Evolutionary conservation across 2,329 filamentous ascomycete species (phyloP), one percentile per base, ranked within the genome.

Genomic region (Geosmithia putterillii): DNA sequence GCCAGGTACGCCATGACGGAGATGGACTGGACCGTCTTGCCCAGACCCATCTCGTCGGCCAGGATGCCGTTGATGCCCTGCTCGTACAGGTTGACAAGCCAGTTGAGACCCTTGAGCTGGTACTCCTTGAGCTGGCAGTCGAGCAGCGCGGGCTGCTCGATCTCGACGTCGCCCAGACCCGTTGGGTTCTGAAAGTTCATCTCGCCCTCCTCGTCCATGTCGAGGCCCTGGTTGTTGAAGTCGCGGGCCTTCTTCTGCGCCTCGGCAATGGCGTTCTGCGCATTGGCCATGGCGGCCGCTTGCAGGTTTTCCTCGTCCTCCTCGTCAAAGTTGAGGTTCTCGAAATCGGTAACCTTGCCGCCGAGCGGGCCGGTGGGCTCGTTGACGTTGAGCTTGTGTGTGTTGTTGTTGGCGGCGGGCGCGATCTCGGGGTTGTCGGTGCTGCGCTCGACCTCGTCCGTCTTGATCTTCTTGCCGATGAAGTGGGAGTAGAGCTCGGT

Each of bases 141-240:
- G 56, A 98, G 77, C 65, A 96, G 79, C 64, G 88, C 94, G 8
- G 92, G 92, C 60, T 98, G 92, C 49, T 89, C 82, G 45, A 98
- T 87, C 56, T 95, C 86, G 51, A 95, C 87, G 54, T 92, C 89
- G 54, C 90, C 90, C 54, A 98, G 74, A 56, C 90, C 92, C 4
- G 89, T 92, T 0, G 92, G 92, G 59, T 98, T 96, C 66, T 98
- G 92, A 71, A 98, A 98, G 67, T 98, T 98, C 84, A 98, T 86
- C 66, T 98, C 92, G 53, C 89, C 90, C 55, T 95, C 89, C 46
- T 95, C 88, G 51, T 92, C 84, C 61, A 84, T 79, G 45, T 77
- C 78, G 7, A 62, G 54, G 56, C 80, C 76, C 42, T 78, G 70
- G 47, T 87, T 81, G 66, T 96, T 94, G 73, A 98, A 98, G 9